Evolutionary conservation across 495 filamentous ascomycete species (phyloP).

Genomic region (Copromyces sp.): DNA sequence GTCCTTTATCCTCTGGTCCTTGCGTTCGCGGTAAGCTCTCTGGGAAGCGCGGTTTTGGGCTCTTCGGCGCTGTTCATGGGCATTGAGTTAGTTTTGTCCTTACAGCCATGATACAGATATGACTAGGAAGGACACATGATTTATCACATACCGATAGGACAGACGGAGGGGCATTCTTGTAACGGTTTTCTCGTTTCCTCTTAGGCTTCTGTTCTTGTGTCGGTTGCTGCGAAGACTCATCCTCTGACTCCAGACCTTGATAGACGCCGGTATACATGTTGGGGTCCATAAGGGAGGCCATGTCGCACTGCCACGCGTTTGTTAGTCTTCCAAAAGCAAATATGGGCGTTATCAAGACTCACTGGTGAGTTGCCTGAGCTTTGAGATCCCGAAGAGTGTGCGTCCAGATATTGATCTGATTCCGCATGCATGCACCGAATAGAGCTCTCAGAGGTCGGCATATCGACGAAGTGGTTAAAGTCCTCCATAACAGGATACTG

Average conservation of each 20-base stretch:
- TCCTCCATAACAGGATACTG: conserved; percentile 19
- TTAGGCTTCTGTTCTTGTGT: conserved; percentile 27
- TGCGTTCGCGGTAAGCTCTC: conserved; percentile 73
- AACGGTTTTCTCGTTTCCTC: conserved; percentile 39
- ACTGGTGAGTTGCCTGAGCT: conserved; percentile 33
- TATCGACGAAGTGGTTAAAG: conserved; percentile 17
- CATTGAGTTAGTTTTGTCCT: background rate
- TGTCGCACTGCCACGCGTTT: conserved; percentile 21
- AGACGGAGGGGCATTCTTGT: conserved; percentile 39
- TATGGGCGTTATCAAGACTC: conserved; percentile 1
- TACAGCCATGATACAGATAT: background rate
- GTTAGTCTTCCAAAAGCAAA: conserved; percentile 5
- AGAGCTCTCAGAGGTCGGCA: conserved; percentile 27
- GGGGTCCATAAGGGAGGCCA: conserved; percentile 18
- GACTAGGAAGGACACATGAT: background rate
- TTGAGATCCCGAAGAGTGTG: conserved; percentile 28
- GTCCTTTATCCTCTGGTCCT: conserved; percentile 72
- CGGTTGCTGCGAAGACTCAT: conserved; percentile 30
- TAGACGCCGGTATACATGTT: conserved; percentile 22
- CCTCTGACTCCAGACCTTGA: conserved; percentile 27
- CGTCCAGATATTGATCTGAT: conserved; percentile 29
- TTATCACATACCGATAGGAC: conserved; percentile 33
- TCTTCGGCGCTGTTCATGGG: conserved; percentile 36
- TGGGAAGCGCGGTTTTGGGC: conserved; percentile 55
- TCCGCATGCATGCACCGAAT: conserved; percentile 29